phyloP scores from a whole-genome alignment of 768 basidiomycete genomes.

The Boletus patriciae region DNA sequence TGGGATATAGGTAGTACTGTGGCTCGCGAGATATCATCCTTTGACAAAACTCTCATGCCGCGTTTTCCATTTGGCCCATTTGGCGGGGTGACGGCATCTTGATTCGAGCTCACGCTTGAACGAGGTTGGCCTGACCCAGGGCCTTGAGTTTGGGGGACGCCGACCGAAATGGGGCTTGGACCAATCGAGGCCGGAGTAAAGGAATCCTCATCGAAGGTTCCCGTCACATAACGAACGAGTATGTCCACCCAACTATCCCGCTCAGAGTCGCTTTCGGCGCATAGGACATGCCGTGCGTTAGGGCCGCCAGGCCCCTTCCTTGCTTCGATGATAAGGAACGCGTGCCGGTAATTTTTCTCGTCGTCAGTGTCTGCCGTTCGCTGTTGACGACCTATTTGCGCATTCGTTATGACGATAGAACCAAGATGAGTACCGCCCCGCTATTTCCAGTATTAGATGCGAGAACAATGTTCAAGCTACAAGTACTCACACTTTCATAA shows the following conservation, averaged over 20 bases:
- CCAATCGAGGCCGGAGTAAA: conserved; percentile 43
- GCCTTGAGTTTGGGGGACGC: conserved; percentile 25
- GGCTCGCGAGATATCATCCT: conserved; percentile 61
- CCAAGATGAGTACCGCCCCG: conserved; percentile 91
- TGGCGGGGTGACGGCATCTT: conserved; percentile 25
- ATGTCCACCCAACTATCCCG: conserved; percentile 94
- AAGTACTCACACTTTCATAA: conserved; percentile 85
- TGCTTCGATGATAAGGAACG: conserved; percentile 93
- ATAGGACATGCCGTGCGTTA: conserved; percentile 85
- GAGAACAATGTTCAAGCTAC: conserved; percentile 4
- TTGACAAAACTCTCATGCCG: conserved; percentile 46
- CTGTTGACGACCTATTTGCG: conserved; percentile 96
- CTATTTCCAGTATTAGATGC: conserved; percentile 38
- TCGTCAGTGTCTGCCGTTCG: conserved; percentile 62
- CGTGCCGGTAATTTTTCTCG: conserved; percentile 94
- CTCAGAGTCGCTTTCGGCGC: conserved; percentile 93
- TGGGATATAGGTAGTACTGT: conserved; percentile 56
- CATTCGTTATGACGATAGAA: conserved; percentile 85
- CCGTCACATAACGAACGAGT: conserved; percentile 84
- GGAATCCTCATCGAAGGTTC: conserved; percentile 74
- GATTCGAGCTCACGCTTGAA: conserved; percentile 54
- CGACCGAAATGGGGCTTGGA: conserved; percentile 27
- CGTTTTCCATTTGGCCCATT: conserved; percentile 31
- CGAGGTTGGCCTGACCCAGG: conserved; percentile 46
- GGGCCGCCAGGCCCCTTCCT: conserved; percentile 70